These are phyloP conservation scores for Hebeloma cylindrosporum DNA, from an alignment of 768 basidiomycete species.

Conservation along the genomic window DNA sequence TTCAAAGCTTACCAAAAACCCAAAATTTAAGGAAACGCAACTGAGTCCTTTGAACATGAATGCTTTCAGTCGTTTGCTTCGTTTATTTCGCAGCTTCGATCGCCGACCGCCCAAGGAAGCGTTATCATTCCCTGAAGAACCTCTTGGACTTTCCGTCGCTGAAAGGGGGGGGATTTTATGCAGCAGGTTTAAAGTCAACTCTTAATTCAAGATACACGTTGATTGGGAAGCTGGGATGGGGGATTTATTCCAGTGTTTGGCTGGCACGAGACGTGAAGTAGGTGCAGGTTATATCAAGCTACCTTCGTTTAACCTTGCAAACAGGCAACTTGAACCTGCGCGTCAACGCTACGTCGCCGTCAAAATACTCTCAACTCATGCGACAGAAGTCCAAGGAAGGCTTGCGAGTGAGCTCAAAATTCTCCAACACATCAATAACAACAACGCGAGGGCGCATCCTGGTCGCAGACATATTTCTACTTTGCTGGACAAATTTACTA, in stretches of 20 bases:
- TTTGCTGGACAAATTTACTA: conserved; percentile 75
- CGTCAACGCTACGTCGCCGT: no score
- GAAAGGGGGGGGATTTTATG: conserved; percentile 17
- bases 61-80: no score
- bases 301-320: no score
- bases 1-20: no score
- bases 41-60: no score
- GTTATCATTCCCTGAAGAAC: conserved; percentile 15
- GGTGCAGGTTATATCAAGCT: conserved; percentile 18
- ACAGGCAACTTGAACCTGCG: no score
- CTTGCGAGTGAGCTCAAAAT: conserved; percentile 16
- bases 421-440: conserved; percentile 8
- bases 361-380: conserved; percentile 37
- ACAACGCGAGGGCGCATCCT: conserved; percentile 6
- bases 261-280: conserved; percentile 39
- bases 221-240: conserved; percentile 56
- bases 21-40: no score
- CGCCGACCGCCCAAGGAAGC: conserved; percentile 4
- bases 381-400: conserved; percentile 28
- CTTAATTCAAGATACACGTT: conserved; percentile 41
- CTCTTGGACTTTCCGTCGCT: conserved; percentile 16
- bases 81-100: no score
- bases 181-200: conserved; percentile 5
- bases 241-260: conserved; percentile 48
- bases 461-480: conserved; percentile 57